Evolutionary conservation across 2,329 filamentous ascomycete genomes (phyloP).

Genomic region (Claviceps sp.): DNA sequence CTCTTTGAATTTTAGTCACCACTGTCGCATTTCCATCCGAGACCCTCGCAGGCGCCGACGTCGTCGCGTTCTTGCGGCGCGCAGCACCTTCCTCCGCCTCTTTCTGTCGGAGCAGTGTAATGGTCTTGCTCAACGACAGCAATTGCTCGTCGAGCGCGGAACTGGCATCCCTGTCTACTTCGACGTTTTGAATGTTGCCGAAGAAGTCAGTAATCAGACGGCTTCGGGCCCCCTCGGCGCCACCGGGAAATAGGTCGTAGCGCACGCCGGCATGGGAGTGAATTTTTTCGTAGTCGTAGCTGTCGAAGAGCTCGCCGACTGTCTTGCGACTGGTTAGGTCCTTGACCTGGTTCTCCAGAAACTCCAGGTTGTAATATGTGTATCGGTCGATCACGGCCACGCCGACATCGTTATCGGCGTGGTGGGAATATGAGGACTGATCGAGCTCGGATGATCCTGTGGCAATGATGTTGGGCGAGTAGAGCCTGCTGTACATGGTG

Average conservation of each 20-base stretch:
- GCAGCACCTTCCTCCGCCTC: constrained; percentile 31
- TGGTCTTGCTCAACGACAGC: constrained; percentile 57
- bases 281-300: constrained; percentile 88
- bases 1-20: too few species aligned
- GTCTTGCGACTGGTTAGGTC: constrained; percentile 81
- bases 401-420: constrained; percentile 94
- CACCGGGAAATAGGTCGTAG: constrained; percentile 89
- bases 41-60: constrained; percentile 15
- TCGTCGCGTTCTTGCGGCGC: constrained; percentile 10
- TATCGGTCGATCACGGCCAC: constrained; percentile 97
- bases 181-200: constrained; percentile 93
- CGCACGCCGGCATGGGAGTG: constrained; percentile 84
- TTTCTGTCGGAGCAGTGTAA: constrained; percentile 37
- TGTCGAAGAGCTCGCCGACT: constrained; percentile 88
- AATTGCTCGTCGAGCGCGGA: constrained; percentile 58
- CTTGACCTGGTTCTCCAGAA: constrained; percentile 79
- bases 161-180: constrained; percentile 56
- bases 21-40: constrained; percentile 30
- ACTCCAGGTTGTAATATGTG: constrained; percentile 97
- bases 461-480: constrained; percentile 94
- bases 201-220: constrained; percentile 93
- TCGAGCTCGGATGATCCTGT: constrained; percentile 94
- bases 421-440: constrained; percentile 92
- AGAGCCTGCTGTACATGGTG: constrained; percentile 97
- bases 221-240: constrained; percentile 61